Evolutionary conservation across 345 rosid genomes (phyloP).

Genomic region (Eucalyptus rudis): DNA sequence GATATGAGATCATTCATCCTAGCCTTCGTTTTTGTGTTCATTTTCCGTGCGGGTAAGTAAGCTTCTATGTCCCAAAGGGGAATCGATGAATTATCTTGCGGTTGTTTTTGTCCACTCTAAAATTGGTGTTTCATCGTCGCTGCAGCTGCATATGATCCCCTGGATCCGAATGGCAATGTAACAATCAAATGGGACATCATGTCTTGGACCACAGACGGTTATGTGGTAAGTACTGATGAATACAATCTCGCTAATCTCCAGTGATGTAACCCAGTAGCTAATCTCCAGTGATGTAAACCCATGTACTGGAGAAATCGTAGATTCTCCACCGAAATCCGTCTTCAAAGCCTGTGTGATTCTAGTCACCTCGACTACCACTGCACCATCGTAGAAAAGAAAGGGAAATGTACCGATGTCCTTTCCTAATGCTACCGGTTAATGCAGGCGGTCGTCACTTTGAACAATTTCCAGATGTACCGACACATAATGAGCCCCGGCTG

Average conservation of each 20-base stretch:
- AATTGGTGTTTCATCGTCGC: not conserved
- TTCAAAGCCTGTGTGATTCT: not conserved
- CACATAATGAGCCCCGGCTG: conserved; percentile 79
- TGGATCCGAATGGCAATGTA: conserved; percentile 82
- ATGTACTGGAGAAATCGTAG: not conserved
- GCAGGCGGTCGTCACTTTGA: conserved; percentile 64
- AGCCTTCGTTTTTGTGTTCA: conserved; percentile 18
- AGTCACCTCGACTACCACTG: not conserved
- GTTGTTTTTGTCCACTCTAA: not conserved
- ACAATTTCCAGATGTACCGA: conserved; percentile 70
- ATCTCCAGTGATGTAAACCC: not conserved
- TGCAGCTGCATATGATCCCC: conserved; percentile 85
- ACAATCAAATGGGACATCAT: conserved; percentile 85
- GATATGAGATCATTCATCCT: not conserved
- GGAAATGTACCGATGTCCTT: not conserved
- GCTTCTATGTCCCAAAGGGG: not conserved
- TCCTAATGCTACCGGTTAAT: not conserved
- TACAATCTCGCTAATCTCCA: not conserved
- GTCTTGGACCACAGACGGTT: conserved; percentile 88
- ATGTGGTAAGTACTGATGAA: conserved; percentile 36
- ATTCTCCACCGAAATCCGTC: not conserved
- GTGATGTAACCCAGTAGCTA: no score
- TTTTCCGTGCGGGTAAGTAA: conserved; percentile 33
- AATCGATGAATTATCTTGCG: not conserved
- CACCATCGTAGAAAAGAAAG: not conserved